Evolutionary conservation across 2,329 filamentous ascomycete species (phyloP).

Genomic region (Exophiala sp.): DNA sequence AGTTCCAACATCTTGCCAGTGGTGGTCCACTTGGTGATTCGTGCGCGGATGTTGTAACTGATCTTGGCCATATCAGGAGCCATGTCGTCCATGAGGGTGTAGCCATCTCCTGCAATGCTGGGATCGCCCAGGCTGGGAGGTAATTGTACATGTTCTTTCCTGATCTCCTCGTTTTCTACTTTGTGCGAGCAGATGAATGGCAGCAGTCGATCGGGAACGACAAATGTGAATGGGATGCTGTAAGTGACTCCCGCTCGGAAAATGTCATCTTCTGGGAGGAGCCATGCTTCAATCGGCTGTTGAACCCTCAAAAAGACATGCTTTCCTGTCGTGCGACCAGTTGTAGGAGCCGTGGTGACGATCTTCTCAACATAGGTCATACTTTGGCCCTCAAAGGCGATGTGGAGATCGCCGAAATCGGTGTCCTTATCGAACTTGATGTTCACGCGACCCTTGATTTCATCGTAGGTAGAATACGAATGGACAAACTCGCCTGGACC

Average conservation of each 20-base stretch:
- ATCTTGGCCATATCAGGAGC: constrained; percentile 62
- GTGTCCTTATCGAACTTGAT: constrained; percentile 32
- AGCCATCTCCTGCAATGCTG: constrained; percentile 50
- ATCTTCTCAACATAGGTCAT: constrained; percentile 51
- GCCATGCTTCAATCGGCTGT: constrained; percentile 54
- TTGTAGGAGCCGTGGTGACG: constrained; percentile 49
- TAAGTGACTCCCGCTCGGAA: constrained; percentile 55
- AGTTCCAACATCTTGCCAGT: constrained; percentile 47
- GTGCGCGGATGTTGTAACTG: constrained; percentile 53
- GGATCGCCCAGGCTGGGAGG: constrained; percentile 62
- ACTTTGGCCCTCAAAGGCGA: constrained; percentile 32
- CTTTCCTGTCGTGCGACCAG: constrained; percentile 53
- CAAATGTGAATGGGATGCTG: constrained; percentile 61
- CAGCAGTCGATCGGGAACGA: constrained; percentile 58
- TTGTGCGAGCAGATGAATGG: constrained; percentile 57
- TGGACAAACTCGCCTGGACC: constrained; percentile 24
- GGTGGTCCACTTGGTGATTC: constrained; percentile 41
- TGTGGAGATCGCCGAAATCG: constrained; percentile 30
- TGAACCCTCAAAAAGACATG: constrained; percentile 61
- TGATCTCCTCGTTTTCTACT: constrained; percentile 50
- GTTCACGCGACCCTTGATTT: constrained; percentile 32
- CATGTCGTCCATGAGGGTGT: constrained; percentile 56
- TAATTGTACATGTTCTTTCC: constrained; percentile 54
- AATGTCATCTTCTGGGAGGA: constrained; percentile 55
- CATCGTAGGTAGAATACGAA: constrained; percentile 34